These are phyloP conservation scores for Diplocarpon rosae DNA, from an alignment of 2,329 filamentous ascomycete species.

Conservation along the genomic window DNA sequence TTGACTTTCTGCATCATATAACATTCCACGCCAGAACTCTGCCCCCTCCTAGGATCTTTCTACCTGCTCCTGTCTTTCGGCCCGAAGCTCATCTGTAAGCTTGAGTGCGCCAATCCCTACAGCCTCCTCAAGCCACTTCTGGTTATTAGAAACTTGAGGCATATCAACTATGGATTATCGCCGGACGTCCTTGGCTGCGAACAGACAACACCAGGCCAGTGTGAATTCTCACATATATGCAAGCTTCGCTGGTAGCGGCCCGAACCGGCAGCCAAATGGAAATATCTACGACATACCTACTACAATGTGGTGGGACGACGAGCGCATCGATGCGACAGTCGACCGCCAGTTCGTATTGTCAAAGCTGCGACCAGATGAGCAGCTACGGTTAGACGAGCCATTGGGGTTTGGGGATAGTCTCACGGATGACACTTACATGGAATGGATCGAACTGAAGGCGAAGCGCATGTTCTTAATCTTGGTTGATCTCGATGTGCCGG, in stretches of 20 bases:
- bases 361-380: constrained; percentile 52
- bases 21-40: constrained; percentile 14
- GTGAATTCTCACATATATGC: constrained; percentile 24
- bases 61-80: constrained; percentile 2
- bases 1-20: constrained; percentile 7
- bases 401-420: constrained; percentile 54
- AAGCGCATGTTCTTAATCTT: constrained; percentile 62
- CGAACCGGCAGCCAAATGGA: constrained; percentile 19
- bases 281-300: constrained; percentile 17
- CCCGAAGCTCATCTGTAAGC: constrained; percentile 18
- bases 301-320: constrained; percentile 59
- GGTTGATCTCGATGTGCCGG: constrained; percentile 56
- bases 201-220: constrained; percentile 14
- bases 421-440: constrained; percentile 66
- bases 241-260: constrained; percentile 21
- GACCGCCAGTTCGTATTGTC: constrained; percentile 56
- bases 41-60: constrained; percentile 10
- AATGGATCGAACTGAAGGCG: constrained; percentile 62
- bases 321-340: constrained; percentile 58
- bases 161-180: constrained; percentile 23
- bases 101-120: constrained; percentile 13
- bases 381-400: constrained; percentile 48
- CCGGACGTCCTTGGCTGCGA: constrained; percentile 20
- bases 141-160: constrained; percentile 3
- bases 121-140: constrained; percentile 2